phyloP scores from a whole-genome alignment of 2,329 filamentous ascomycete species.

The Beauveria bassiana region DNA sequence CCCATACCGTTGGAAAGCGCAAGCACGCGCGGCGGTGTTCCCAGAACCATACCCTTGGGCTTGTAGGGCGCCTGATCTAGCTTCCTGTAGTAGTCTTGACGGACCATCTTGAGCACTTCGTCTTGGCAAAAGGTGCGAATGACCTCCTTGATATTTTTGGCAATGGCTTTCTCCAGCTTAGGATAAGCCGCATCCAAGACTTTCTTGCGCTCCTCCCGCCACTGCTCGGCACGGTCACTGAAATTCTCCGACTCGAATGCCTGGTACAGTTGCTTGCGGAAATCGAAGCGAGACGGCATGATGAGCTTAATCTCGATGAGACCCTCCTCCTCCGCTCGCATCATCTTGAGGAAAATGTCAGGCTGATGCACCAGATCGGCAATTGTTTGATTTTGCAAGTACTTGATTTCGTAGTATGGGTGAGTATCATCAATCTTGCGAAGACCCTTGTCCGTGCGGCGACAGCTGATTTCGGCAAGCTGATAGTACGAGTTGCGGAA shows the following conservation, averaged over 20 bases:
- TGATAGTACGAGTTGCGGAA: slow-evolving; percentile 79
- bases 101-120: slow-evolving; percentile 76
- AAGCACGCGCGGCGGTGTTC: slow-evolving; percentile 80
- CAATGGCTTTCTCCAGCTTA: slow-evolving; percentile 76
- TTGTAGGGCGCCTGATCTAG: slow-evolving; percentile 96
- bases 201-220: slow-evolving; percentile 83
- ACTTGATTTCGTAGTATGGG: slow-evolving; percentile 97
- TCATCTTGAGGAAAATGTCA: slow-evolving; percentile 91
- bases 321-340: slow-evolving; percentile 92
- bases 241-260: slow-evolving; percentile 94
- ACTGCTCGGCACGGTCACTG: slow-evolving; percentile 88
- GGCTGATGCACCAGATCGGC: slow-evolving; percentile 73
- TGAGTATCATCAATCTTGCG: slow-evolving; percentile 91
- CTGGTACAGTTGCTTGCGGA: slow-evolving; percentile 67
- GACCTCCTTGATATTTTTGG: slow-evolving; percentile 90
- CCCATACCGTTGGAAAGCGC: slow-evolving; percentile 81
- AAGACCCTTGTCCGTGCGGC: slow-evolving; percentile 86
- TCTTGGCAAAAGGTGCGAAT: slow-evolving; percentile 92
- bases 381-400: slow-evolving; percentile 83
- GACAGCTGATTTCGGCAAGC: slow-evolving; percentile 76
- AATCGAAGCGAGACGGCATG: slow-evolving; percentile 67
- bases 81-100: slow-evolving; percentile 80
- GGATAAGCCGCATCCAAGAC: slow-evolving; percentile 73
- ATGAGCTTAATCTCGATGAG: slow-evolving; percentile 77
- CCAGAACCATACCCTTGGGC: slow-evolving; percentile 83